Evolutionary conservation across 306 rosid species (phyloP), one percentile per base, ranked within the genome.

Genomic region (Spatholobus suberectus): DNA sequence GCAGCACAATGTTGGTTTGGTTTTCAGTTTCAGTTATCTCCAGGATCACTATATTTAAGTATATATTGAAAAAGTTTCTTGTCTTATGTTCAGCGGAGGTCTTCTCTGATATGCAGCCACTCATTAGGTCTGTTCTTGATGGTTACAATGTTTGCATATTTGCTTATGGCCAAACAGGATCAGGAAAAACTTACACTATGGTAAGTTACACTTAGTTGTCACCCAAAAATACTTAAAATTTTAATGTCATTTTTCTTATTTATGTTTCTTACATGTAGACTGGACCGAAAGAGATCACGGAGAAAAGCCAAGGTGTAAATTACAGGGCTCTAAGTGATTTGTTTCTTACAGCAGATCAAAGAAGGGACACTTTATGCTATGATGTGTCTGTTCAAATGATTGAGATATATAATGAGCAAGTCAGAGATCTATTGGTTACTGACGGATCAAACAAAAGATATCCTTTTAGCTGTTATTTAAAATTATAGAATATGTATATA

Each of bases 401-500:
- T 81, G 99, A 95, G 90, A 95, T 95, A 69, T 95, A 95, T 70
- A 95, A 95, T 3, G 99, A 95, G 90, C 99, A 93, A 95, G 99
- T 95, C 76, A 87, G 99, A 73, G 99, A 95, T 86, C 93, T 95
- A 79, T 92, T 95, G 81, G 92, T 92, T 81, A 79, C 89, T 40
- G 99, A 90, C 79, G 99, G 99, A 85, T 70, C 88, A 80, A 92
- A 90, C 92, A 95, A 85, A 90, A 92, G 98, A 95, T 95, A 95
- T 95, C 98, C 98, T 93, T 90, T 81, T 84, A 66, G 65, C 34
- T 24, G 73, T 85, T 76, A 76, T 57, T 76, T 73, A 23, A 9
- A 61, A 34, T 43, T 51, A 17, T 75, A 73, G 51, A 61, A 69
- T 46, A 29, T 27, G 21, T 12, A 46, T 26, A 72, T 61, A 51